Percentiles rank a stretch among this genome's conserved stretches.
Conservation (phyloP, 768 basidiomycete genomes). For the Trametes punicea region DNA sequence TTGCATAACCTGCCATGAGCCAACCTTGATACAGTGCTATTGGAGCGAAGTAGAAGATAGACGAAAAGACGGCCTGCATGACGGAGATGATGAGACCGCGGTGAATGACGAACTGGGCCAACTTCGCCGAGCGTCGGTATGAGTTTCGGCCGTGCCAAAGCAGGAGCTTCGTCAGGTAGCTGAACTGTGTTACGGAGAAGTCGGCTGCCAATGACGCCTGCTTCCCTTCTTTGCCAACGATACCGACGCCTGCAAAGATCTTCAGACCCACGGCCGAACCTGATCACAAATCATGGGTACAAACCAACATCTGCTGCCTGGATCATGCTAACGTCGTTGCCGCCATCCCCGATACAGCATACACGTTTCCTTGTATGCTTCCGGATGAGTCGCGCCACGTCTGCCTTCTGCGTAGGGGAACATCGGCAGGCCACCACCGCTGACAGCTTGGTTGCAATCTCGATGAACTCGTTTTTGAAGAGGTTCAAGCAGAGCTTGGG, state of each 20-base stretch:
- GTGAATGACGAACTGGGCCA: constrained; percentile 98
- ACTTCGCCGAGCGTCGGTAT: constrained; percentile 95
- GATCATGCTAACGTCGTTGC: constrained; percentile 99
- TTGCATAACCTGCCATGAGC: constrained; percentile 96
- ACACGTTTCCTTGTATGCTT: constrained; percentile 90
- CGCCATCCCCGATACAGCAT: constrained; percentile 98
- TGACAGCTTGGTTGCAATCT: constrained; percentile 92
- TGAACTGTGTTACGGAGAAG: constrained; percentile 97
- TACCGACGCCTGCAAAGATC: constrained; percentile 71
- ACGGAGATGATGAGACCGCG: constrained; percentile 95
- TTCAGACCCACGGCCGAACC: neutral
- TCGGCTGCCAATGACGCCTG: constrained; percentile 99
- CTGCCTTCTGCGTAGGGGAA: constrained; percentile 98
- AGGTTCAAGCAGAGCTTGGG: constrained; percentile 81
- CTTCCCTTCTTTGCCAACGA: constrained; percentile 98
- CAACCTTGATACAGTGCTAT: constrained; percentile 98
- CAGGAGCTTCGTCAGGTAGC: constrained; percentile 89
- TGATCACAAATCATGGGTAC: constrained; percentile 32
- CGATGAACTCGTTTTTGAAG: constrained; percentile 93
- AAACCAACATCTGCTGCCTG: constrained; percentile 97
- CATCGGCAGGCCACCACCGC: constrained; percentile 97
- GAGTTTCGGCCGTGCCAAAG: constrained; percentile 99
- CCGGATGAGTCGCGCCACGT: constrained; percentile 92
- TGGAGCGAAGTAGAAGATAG: constrained; percentile 91
- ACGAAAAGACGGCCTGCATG: constrained; percentile 96